Evolutionary conservation across 2,329 filamentous ascomycete species (phyloP), one percentile per base, ranked within the genome.

Genomic region (Neonectria punicea): DNA sequence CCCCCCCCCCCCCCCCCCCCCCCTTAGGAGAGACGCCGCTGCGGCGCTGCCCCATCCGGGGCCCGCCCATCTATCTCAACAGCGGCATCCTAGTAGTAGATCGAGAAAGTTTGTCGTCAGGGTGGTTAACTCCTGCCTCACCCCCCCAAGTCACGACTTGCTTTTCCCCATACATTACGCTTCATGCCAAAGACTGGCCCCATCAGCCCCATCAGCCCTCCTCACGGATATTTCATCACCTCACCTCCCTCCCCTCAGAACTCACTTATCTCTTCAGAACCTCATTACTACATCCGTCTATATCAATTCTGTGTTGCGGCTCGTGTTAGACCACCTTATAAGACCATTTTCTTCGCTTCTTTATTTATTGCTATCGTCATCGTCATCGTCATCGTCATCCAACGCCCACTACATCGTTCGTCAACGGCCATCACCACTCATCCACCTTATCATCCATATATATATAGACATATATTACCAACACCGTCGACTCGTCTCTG

Each of bases 11-110:
- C 22, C 14, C 64, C 63, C 22, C 70, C 58, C 61, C 67, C 66
- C 25, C 58, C 51, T 25, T 25, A 41, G 49, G 56, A 61, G 18
- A 61, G 39, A 63, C 70, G 70, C 68, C 68, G 67, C 70, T 68
- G 60, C 70, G 70, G 66, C 68, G 67, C 70, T 68, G 60, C 56
- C 50, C 68, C 65, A 65, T 63, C 54, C 62, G 57, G 58, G 59
- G 51, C 56, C 66, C 60, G 59, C 66, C 63, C 63, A 71, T 67
- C 59, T 58, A 65, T 58, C 70, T 74, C 72, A 69, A 73, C 71
- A 74, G 67, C 67, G 64, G 65, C 67, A 73, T 74, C 72, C 72
- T 63, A 56, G 72, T 69, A 68, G 70, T 59, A 73, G 71, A 74
- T 74, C 72, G 68, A 73, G 69, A 72, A 73, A 70, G 66, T 70